Conservation (phyloP, 2,329 filamentous ascomycete genomes). For the Trichoderma simmonsii region DNA sequence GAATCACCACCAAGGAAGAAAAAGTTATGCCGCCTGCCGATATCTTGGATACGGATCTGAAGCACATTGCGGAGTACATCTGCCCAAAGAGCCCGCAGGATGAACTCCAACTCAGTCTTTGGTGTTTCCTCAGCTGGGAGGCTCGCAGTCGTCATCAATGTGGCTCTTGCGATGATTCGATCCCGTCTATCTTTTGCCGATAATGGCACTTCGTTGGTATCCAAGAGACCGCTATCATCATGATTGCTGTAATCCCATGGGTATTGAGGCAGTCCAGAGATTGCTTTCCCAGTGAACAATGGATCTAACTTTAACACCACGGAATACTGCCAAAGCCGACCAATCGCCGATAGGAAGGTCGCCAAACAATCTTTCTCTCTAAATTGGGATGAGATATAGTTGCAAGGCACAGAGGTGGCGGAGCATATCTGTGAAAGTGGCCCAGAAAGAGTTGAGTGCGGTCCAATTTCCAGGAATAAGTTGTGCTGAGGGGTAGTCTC, state of each 20-base stretch:
- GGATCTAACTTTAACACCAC: not conserved
- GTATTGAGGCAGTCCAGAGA: not conserved
- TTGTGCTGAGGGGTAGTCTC: not conserved
- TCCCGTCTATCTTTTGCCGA: not conserved
- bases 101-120: not conserved
- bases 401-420: not conserved
- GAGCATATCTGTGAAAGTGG: constrained; percentile 21
- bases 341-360: constrained; percentile 2
- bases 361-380: not conserved
- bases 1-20: constrained; percentile 13
- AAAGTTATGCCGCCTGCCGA: constrained; percentile 19
- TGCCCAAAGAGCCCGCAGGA: constrained; percentile 7
- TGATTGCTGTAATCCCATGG: not conserved
- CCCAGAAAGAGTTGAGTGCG: constrained; percentile 22
- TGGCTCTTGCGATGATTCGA: not conserved
- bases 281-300: constrained; percentile 2
- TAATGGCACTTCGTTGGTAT: not conserved
- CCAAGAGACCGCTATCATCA: not conserved
- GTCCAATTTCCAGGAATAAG: constrained; percentile 26
- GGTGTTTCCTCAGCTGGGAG: not conserved
- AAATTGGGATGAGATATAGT: constrained; percentile 1
- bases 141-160: not conserved
- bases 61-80: constrained; percentile 1
- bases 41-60: not conserved
- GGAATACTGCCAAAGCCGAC: constrained; percentile 3